Percentiles rank a stretch among this genome's conserved stretches.
Conservation (phyloP, 192 early-diverging fungal species). For the Coemansia sp. region DNA sequence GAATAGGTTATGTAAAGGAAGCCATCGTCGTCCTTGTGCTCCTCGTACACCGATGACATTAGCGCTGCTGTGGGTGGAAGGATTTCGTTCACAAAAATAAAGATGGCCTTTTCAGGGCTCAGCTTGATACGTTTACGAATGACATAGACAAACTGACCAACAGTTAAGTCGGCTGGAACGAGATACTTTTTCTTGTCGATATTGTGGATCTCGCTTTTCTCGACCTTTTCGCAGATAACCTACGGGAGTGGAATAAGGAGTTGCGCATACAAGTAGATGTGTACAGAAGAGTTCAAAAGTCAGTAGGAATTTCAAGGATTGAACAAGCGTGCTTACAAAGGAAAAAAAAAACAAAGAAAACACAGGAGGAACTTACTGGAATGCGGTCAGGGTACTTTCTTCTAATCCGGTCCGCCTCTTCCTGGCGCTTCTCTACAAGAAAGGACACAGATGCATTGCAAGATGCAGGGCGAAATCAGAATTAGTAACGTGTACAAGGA, state of each 20-base stretch:
- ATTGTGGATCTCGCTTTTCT: constrained; percentile 92
- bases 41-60: constrained; percentile 92
- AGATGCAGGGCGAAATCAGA: not conserved
- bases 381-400: constrained; percentile 94
- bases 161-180: constrained; percentile 93
- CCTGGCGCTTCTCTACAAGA: constrained; percentile 87
- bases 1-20: constrained; percentile 95
- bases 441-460: not conserved
- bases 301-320: no score
- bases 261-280: not conserved
- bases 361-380: constrained; percentile 55
- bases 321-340: no score
- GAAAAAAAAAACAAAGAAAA: no score
- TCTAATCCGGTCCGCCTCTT: constrained; percentile 93
- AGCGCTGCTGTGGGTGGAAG: constrained; percentile 92
- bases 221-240: constrained; percentile 93
- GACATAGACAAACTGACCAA: constrained; percentile 97
- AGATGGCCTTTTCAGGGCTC: constrained; percentile 96
- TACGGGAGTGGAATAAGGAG: constrained; percentile 11
- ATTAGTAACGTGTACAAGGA: not conserved
- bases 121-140: constrained; percentile 97
- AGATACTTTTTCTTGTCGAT: constrained; percentile 99
- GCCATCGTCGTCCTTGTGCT: constrained; percentile 98
- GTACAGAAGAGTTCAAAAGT: no score
- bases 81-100: constrained; percentile 97